Base-by-base conservation (phyloP, 495 filamentous ascomycete genomes). In the Penicillium manginii region DNA sequence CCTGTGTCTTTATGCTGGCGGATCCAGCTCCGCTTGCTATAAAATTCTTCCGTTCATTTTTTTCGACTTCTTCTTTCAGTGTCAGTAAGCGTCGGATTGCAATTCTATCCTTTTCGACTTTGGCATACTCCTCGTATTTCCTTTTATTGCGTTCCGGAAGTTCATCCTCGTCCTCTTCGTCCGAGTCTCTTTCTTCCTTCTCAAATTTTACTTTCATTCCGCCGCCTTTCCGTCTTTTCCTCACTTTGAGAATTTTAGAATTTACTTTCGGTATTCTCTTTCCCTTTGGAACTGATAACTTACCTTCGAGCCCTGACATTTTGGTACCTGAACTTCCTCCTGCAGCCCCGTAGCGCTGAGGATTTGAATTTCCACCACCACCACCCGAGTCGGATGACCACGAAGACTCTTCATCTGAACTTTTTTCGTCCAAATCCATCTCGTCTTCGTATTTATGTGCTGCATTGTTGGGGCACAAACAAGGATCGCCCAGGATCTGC, bases 401-500 rank as follows among this genome's bases (percentile, higher is more conserved):
- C 12, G 35, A 39, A 14, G 15, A 12, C 17, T 19, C 40, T 1
- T 37, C 12, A n/a, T 37, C 35, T n/a, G 26, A 29, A 29, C 14
- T 11, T n/a, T 45, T n/a, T n/a, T 45, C 40, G 19, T 47, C 45
- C 22, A 19, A 15, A 10, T 43, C 40, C 40, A 19, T 17, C 4
- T 17, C 3, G 1, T 9, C 40, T 9, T 17, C 40, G 19, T 17
- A 4, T 7, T 43, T 18, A n/a, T 43, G 15, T 3, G 0, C 15
- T 3, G 18, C 15, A 12, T 31, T 26, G 22, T 23, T 47, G 6
- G 31, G 29, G 49, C 57, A 54, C n/a, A 17, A 10, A 35, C 57
- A 59, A 21, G 19, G 42, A 1, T 19, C 29, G 6, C 56, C 56
- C 9, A 58, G 39, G 29, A 52, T 21, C 15, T 50, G 40, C 15